phyloP scores from a whole-genome alignment of 768 basidiomycete genomes.

The Boletus sensibilis region DNA sequence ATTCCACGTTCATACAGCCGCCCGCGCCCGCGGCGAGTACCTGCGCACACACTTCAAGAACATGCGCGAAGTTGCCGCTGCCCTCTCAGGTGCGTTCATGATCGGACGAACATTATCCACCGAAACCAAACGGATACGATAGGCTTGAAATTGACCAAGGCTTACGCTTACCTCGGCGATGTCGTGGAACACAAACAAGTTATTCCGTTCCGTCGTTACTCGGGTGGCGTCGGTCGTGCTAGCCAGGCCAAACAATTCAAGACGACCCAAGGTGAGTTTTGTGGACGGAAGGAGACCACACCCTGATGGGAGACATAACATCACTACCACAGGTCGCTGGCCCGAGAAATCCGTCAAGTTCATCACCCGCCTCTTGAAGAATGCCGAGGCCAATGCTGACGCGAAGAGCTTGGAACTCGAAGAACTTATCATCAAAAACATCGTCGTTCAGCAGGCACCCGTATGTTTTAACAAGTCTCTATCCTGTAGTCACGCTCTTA shows the following conservation, averaged over 20 bases:
- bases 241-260: slow-evolving; percentile 96
- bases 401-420: slow-evolving; percentile 94
- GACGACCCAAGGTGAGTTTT: slow-evolving; percentile 83
- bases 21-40: slow-evolving; percentile 93
- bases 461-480: slow-evolving; percentile 46
- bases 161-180: slow-evolving; percentile 89
- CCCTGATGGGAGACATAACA: neutral
- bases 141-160: slow-evolving; percentile 94
- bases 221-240: slow-evolving; percentile 93
- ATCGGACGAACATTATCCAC: neutral
- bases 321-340: slow-evolving; percentile 80
- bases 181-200: slow-evolving; percentile 96
- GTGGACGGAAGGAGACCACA: neutral
- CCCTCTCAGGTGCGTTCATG: slow-evolving; percentile 70
- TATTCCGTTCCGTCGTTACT: slow-evolving; percentile 94
- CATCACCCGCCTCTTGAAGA: slow-evolving; percentile 92
- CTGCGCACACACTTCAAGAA: slow-evolving; percentile 99
- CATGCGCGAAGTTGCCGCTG: slow-evolving; percentile 98
- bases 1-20: slow-evolving; percentile 49
- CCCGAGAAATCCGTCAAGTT: slow-evolving; percentile 98
- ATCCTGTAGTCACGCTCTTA: neutral
- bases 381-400: slow-evolving; percentile 98
- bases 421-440: slow-evolving; percentile 92
- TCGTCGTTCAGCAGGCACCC: slow-evolving; percentile 97
- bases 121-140: slow-evolving; percentile 1